Evolutionary conservation across 2,329 filamentous ascomycete species (phyloP).

Genomic region (Dichotomopilus funicola): DNA sequence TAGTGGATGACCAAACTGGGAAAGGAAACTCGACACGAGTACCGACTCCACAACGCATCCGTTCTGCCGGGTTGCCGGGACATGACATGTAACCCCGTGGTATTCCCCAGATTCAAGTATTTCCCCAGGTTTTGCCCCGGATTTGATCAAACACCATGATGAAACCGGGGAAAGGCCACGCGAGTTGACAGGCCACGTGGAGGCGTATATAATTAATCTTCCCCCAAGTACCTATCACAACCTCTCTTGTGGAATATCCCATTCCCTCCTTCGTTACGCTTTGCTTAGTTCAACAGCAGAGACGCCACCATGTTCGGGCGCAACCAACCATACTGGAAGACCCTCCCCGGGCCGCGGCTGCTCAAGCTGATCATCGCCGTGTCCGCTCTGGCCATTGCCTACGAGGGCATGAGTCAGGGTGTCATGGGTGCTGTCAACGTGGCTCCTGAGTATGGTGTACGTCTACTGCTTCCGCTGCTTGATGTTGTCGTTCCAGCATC

Average conservation of each 20-base stretch:
- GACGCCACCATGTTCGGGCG: neutral
- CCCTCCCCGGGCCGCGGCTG: neutral
- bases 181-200: too few species aligned
- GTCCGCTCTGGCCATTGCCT: neutral
- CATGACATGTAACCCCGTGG: too few species aligned
- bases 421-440: conserved; percentile 1
- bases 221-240: too few species aligned
- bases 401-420: conserved; percentile 1
- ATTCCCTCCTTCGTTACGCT: neutral
- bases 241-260: neutral
- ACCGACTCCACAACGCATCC: neutral
- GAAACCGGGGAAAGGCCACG: too few species aligned
- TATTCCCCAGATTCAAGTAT: too few species aligned
- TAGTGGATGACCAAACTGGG: neutral
- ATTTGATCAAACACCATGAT: too few species aligned
- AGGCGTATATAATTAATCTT: too few species aligned
- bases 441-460: conserved; percentile 1
- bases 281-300: neutral
- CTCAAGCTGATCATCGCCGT: conserved; percentile 3
- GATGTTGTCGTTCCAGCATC: neutral
- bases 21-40: neutral
- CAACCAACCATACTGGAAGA: neutral
- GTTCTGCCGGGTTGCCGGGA: neutral
- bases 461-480: neutral
- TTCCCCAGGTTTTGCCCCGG: too few species aligned